Conservation (phyloP, 139 green algal genomes). For the Coccomyxa sp. region DNA sequence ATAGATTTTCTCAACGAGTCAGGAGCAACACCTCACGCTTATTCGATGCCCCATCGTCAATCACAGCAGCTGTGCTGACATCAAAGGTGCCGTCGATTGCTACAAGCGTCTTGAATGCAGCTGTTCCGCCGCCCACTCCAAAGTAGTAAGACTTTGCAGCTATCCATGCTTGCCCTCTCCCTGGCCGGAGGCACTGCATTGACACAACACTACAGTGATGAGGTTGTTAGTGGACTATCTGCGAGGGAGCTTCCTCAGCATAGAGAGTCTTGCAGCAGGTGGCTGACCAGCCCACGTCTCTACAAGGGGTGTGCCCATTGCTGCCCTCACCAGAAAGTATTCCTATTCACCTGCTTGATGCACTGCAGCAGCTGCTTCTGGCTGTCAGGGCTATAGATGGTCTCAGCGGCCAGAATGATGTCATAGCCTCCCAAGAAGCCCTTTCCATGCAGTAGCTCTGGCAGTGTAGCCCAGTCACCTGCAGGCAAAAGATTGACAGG, state of each 20-base stretch:
- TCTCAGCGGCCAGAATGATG: conserved; percentile 20
- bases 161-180: conserved; percentile 66
- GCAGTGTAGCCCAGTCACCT: conserved; percentile 59
- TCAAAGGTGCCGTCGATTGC: conserved; percentile 19
- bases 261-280: neutral
- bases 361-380: conserved; percentile 11
- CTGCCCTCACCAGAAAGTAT: neutral
- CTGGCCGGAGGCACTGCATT: conserved; percentile 19
- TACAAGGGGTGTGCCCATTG: neutral
- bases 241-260: too few relatives aligned
- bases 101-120: conserved; percentile 58
- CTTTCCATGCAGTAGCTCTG: conserved; percentile 2
- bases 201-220: too few relatives aligned
- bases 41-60: conserved; percentile 41
- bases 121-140: conserved; percentile 86
- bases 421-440: conserved; percentile 11
- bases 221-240: too few relatives aligned
- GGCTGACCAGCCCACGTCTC: neutral
- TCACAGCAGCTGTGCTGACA: neutral
- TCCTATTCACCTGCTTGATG: conserved; percentile 8
- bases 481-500: conserved; percentile 21
- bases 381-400: conserved; percentile 14
- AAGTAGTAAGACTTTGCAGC: conserved; percentile 96
- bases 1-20: too few relatives aligned
- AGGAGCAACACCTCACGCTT: conserved; percentile 68